These are phyloP conservation scores for Backusella tarrabulga DNA, from an alignment of 192 early-diverging fungal genomes.

Conservation along the genomic window DNA sequence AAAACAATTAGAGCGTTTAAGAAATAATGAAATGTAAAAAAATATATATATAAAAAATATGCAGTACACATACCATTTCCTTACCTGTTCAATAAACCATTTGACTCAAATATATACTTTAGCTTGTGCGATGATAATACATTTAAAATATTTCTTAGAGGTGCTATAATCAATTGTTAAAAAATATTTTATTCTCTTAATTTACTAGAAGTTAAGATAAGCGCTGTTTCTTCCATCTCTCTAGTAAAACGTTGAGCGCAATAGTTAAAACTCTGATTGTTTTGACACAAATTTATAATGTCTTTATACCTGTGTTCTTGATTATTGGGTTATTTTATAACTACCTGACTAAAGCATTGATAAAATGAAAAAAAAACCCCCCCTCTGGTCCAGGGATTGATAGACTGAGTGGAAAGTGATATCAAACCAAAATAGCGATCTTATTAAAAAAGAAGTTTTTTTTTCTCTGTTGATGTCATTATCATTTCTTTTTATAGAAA, in stretches of 20 bases:
- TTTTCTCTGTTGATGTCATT: not conserved
- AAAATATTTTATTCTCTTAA: too few relatives aligned
- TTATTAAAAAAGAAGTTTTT: not conserved
- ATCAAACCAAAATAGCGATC: not conserved
- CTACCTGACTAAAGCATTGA: not conserved
- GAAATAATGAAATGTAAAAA: conserved; percentile 4
- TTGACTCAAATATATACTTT: not conserved
- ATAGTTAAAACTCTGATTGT: not conserved
- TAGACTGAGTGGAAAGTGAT: not conserved
- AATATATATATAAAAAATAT: too few relatives aligned
- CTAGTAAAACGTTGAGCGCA: conserved; percentile 16
- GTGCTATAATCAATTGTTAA: too few relatives aligned
- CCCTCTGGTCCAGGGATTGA: not conserved
- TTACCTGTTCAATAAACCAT: not conserved
- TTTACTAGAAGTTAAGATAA: too few relatives aligned
- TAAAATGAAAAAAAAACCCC: too few relatives aligned
- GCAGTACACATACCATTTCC: not conserved
- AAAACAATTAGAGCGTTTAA: conserved; percentile 20
- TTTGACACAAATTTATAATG: not conserved
- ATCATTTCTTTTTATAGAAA: not conserved
- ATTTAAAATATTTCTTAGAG: too few relatives aligned
- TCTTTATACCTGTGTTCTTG: too few relatives aligned
- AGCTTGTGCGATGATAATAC: too few relatives aligned
- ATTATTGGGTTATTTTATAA: not conserved
- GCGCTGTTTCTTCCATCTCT: not conserved